Evolutionary conservation across 2,329 filamentous ascomycete species (phyloP).

Genomic region (Exophiala sideris): DNA sequence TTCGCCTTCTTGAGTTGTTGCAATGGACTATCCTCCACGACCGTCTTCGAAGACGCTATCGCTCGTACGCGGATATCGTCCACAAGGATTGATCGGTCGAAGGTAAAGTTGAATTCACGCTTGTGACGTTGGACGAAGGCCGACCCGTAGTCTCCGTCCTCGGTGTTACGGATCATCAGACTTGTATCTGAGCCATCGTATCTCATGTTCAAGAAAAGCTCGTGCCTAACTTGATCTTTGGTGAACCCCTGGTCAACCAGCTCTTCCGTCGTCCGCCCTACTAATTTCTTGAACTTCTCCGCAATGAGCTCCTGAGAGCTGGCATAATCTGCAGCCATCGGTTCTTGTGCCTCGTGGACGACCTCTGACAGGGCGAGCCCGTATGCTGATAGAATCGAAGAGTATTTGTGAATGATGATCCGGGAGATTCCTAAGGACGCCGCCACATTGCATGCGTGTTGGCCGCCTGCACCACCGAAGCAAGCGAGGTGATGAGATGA

Average conservation of each 20-base stretch:
- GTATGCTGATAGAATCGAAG: constrained; percentile 44
- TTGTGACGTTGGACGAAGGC: constrained; percentile 83
- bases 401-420: constrained; percentile 40
- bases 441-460: constrained; percentile 43
- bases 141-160: constrained; percentile 68
- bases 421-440: constrained; percentile 39
- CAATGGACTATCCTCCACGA: constrained; percentile 67
- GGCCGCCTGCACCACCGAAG: constrained; percentile 36
- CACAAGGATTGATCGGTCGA: constrained; percentile 80
- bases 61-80: constrained; percentile 85
- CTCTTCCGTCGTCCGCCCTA: constrained; percentile 33
- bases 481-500: constrained; percentile 30
- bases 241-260: constrained; percentile 44
- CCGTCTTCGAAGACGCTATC: constrained; percentile 57
- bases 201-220: constrained; percentile 46
- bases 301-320: constrained; percentile 56
- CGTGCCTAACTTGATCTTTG: constrained; percentile 38
- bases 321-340: constrained; percentile 45
- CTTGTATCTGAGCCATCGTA: constrained; percentile 51
- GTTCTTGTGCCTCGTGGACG: constrained; percentile 38
- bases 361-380: constrained; percentile 44
- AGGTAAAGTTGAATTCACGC: constrained; percentile 87
- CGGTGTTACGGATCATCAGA: constrained; percentile 54
- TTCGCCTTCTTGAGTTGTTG: constrained; percentile 4
- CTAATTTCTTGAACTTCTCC: constrained; percentile 64